phyloP scores from a whole-genome alignment of 2,329 filamentous ascomycete species.

The Helminthosporium solani region DNA sequence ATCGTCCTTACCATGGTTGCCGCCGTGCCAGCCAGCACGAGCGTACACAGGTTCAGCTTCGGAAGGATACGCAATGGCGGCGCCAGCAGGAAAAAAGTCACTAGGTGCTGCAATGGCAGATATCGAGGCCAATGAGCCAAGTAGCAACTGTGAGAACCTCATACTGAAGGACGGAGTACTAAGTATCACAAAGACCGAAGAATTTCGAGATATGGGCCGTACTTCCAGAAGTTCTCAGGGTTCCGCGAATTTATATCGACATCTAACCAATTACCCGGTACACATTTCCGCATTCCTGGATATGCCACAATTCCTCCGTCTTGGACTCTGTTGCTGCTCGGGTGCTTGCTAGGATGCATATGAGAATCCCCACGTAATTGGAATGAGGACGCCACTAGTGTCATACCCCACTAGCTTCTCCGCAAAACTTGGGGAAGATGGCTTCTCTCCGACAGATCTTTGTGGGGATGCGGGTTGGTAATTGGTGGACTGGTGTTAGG shows the following conservation, averaged over 20 bases:
- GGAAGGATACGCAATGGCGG: conserved; percentile 14
- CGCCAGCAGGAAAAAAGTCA: conserved; percentile 17
- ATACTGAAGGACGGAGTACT: conserved; percentile 13
- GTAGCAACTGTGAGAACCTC: conserved; percentile 19
- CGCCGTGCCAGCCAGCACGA: conserved; percentile 9
- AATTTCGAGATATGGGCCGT: neutral
- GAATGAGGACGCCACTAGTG: neutral
- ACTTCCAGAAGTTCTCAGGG: neutral
- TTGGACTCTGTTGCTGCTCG: conserved; percentile 5
- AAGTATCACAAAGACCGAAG: neutral
- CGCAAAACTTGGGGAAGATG: conserved; percentile 5
- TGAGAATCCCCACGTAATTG: neutral
- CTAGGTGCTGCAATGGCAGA: conserved; percentile 15
- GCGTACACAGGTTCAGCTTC: conserved; percentile 10
- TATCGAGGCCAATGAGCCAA: conserved; percentile 16
- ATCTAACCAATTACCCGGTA: conserved; percentile 5
- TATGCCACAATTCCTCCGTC: conserved; percentile 11
- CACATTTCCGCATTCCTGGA: conserved; percentile 2
- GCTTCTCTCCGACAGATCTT: neutral
- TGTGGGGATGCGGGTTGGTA: neutral
- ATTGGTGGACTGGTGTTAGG: too few relatives aligned
- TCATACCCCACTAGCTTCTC: conserved; percentile 6
- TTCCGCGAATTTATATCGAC: neutral
- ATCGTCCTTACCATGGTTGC: conserved; percentile 24
- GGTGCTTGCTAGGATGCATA: neutral